A percentile compares a stretch with the other conserved stretches of the same genome.
Evolutionary conservation across 768 basidiomycete genomes (phyloP).

Genomic region (Peribolospora kevripleyi): DNA sequence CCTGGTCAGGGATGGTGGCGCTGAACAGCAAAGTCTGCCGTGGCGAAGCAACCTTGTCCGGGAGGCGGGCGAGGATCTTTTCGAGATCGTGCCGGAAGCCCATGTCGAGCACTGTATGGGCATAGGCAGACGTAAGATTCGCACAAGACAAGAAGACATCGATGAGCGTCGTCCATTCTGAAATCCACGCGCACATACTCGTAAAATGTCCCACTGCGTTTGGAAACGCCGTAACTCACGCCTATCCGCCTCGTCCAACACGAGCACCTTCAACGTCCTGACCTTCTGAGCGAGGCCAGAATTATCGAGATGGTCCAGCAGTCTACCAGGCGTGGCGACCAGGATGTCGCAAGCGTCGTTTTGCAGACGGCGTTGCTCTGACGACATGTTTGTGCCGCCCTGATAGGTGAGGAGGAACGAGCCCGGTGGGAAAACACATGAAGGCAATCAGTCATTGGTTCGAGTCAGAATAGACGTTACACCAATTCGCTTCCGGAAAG

Average conservation of each 20-base stretch:
- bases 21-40: conserved; percentile 24
- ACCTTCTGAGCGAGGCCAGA: conserved; percentile 21
- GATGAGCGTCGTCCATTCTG: no score
- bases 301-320: conserved; percentile 22
- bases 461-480: no score
- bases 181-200: no score
- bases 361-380: conserved; percentile 19
- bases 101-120: conserved; percentile 18
- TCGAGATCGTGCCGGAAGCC: conserved; percentile 19
- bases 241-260: conserved; percentile 22
- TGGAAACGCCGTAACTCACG: no score
- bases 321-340: conserved; percentile 22
- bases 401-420: no score
- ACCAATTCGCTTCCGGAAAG: no score
- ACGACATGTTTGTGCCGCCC: conserved; percentile 28
- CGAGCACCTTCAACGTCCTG: conserved; percentile 21
- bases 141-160: no score
- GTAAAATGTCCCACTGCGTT: no score
- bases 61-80: conserved; percentile 13
- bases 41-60: conserved; percentile 6
- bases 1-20: conserved; percentile 22
- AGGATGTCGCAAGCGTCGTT: conserved; percentile 14
- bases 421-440: no score
- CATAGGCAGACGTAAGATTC: not conserved
- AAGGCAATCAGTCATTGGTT: no score